Evolutionary conservation across 768 basidiomycete species (phyloP), one percentile per base, ranked within the genome.

Genomic region (Dioszegia crocea): DNA sequence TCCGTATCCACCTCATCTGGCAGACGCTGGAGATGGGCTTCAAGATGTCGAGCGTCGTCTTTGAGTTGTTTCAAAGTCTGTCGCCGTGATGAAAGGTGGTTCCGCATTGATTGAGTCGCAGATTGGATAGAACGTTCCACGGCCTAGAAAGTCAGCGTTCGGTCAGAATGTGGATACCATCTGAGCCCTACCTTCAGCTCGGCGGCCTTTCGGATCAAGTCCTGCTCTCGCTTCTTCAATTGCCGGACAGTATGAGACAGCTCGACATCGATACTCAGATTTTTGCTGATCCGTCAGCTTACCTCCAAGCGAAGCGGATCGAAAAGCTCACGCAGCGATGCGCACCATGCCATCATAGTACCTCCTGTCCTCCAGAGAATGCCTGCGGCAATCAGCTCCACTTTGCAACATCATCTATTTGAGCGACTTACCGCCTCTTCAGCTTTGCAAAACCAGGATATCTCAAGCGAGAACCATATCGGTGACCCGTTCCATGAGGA

Each of bases 201-300:
- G 14, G 57, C 51, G 3, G 61, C 70, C 41, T 57, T 62, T 39
- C 56, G 36, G 4, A 63, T 51, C 9, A 72, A 56, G 19, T 64
- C 56, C 17, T 44, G 60, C 45, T 72, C 70, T 23, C 59, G 17
- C 19, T 57, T 47, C 19, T 67, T 58, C 5, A 73, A 52, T 24
- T 73, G 66, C 3, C 56, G 53, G 3, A 73, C 62, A 6, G 62
- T 56, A 16, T 57, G 24, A 36, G 63, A 63, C 59, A 73, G 59
- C 49, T 73, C 64, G 11, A 73, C 71, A 44, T 73, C 71, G 5
- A 73, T 53, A 19, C 50, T 56, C 1, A 73, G 64, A 33, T 73
- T 62, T 23, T 68, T 61, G n/a, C 70, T 72, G 57, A 36, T 4
- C 33, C n/a, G 27, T 36, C 46, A 36, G 38, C 27, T n/a, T 63